phyloP scores from a whole-genome alignment of 2,329 filamentous ascomycete species.

The Microcyclospora pomicola region DNA sequence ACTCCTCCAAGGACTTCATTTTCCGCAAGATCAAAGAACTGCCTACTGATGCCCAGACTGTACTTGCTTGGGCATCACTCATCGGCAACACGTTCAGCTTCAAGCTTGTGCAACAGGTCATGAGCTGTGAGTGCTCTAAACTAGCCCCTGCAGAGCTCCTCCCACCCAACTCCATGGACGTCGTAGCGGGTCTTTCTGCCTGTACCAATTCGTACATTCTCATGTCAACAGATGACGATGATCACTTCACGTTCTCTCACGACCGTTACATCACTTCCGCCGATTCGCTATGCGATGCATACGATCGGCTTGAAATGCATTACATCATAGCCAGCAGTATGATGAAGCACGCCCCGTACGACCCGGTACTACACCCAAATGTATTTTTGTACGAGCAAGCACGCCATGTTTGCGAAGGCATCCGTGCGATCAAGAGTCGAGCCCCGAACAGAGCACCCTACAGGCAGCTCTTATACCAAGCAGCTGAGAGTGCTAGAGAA shows the following conservation, averaged over 20 bases:
- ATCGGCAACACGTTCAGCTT: slow-evolving; percentile 77
- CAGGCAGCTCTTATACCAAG: slow-evolving; percentile 62
- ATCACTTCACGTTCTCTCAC: slow-evolving; percentile 74
- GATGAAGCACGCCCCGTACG: slow-evolving; percentile 52
- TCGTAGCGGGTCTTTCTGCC: slow-evolving; percentile 66
- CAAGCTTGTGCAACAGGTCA: slow-evolving; percentile 58
- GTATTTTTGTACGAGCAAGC: slow-evolving; percentile 55
- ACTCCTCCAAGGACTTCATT: slow-evolving; percentile 72
- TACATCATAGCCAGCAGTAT: slow-evolving; percentile 75
- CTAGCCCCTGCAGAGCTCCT: slow-evolving; percentile 32
- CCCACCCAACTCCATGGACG: slow-evolving; percentile 49
- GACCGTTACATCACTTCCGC: slow-evolving; percentile 78
- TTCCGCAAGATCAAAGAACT: slow-evolving; percentile 63
- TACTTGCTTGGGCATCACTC: slow-evolving; percentile 76
- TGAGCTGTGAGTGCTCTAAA: slow-evolving; percentile 60
- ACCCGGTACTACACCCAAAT: slow-evolving; percentile 39
- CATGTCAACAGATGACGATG: slow-evolving; percentile 68
- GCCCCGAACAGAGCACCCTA: slow-evolving; percentile 41
- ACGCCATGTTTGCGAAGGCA: slow-evolving; percentile 65
- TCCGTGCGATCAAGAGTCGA: slow-evolving; percentile 55
- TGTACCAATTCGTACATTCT: slow-evolving; percentile 70
- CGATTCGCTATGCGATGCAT: slow-evolving; percentile 52
- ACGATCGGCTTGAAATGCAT: slow-evolving; percentile 65
- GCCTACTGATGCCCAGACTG: slow-evolving; percentile 56
- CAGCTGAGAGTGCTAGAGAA: slow-evolving; percentile 64